Evolutionary conservation across 306 rosid species (phyloP).

Genomic region (Quercus aquifolioides): DNA sequence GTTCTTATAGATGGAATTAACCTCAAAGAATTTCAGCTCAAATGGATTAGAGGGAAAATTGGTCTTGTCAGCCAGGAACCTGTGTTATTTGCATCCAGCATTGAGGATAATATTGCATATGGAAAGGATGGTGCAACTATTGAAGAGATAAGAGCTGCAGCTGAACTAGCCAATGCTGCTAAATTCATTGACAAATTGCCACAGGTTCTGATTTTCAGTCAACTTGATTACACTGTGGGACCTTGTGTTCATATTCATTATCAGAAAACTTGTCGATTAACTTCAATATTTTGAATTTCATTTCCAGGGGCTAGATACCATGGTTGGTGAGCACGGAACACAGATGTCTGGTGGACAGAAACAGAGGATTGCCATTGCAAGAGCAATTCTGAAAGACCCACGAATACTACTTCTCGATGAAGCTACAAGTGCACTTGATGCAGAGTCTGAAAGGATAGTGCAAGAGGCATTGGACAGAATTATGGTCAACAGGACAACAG

Average conservation of each 20-base stretch:
- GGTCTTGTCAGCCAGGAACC: slow-evolving; percentile 57
- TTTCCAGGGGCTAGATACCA: slow-evolving; percentile 54
- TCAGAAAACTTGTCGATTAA: neutral
- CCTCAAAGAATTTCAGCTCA: slow-evolving; percentile 40
- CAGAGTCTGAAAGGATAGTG: slow-evolving; percentile 65
- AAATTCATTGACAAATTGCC: slow-evolving; percentile 42
- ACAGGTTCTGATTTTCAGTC: slow-evolving; percentile 21
- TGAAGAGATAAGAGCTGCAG: slow-evolving; percentile 38
- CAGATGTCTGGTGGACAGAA: slow-evolving; percentile 73
- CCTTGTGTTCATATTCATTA: neutral
- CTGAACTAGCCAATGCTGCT: slow-evolving; percentile 43
- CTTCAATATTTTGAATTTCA: neutral
- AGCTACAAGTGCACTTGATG: slow-evolving; percentile 72
- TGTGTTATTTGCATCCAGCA: slow-evolving; percentile 39
- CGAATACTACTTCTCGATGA: slow-evolving; percentile 68
- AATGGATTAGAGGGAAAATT: slow-evolving; percentile 37
- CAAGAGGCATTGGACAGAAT: slow-evolving; percentile 66
- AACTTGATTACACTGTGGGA: slow-evolving; percentile 2
- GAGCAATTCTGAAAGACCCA: slow-evolving; percentile 73
- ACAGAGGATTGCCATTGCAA: slow-evolving; percentile 66
- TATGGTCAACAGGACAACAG: slow-evolving; percentile 61
- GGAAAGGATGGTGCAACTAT: slow-evolving; percentile 43
- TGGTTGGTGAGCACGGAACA: slow-evolving; percentile 76
- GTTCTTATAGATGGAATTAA: slow-evolving; percentile 42
- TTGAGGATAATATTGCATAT: slow-evolving; percentile 40